Evolutionary conservation across 202 grass and related monocot genomes (phyloP).

Genomic region (Bolboschoenoplectus hybrid): DNA sequence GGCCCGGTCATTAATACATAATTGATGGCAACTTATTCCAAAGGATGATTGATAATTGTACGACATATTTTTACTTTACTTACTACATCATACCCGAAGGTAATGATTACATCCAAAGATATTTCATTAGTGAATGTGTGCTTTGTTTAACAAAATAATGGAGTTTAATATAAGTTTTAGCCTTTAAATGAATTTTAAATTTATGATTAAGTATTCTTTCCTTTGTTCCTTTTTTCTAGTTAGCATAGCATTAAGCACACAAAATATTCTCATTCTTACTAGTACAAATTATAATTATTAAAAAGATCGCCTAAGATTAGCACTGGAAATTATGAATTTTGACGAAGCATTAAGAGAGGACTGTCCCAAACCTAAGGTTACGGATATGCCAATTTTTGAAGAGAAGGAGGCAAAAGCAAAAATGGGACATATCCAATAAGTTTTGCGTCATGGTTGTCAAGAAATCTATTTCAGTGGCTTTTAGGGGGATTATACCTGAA

Average conservation of each 20-base stretch:
- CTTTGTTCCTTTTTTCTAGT: not conserved
- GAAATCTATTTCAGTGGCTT: not conserved
- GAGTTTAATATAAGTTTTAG: not conserved
- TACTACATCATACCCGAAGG: not conserved
- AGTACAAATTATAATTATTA: not conserved
- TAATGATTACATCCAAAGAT: not conserved
- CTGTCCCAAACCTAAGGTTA: not conserved
- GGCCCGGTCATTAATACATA: too few relatives aligned
- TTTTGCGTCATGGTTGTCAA: not conserved
- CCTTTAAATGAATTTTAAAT: not conserved
- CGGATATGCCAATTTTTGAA: not conserved
- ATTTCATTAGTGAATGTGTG: not conserved
- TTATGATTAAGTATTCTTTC: not conserved
- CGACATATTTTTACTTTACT: not conserved
- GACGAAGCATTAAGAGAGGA: not conserved
- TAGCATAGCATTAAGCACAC: not conserved
- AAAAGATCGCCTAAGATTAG: not conserved
- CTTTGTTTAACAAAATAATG: not conserved
- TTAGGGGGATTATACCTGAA: not conserved
- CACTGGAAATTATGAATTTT: not conserved
- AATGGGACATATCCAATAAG: not conserved
- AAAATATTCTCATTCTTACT: not conserved
- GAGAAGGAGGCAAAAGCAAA: not conserved
- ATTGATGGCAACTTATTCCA: too few relatives aligned
- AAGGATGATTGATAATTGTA: too few relatives aligned